Evolutionary conservation across 2,329 filamentous ascomycete species (phyloP).

Genomic region (Botrytis hyacinthi): DNA sequence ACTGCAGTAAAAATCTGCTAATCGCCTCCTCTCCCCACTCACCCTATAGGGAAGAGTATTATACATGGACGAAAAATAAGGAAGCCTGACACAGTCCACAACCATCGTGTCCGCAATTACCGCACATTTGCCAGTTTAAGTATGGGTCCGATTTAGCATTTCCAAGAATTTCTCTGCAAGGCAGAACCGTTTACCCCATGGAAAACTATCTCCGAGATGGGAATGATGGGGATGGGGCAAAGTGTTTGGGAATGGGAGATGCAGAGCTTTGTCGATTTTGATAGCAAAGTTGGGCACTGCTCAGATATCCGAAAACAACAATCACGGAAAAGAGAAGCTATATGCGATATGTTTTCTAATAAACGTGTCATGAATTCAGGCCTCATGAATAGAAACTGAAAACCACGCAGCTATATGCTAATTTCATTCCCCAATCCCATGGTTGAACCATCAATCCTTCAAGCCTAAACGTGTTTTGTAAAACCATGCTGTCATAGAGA

Average conservation of each 20-base stretch:
- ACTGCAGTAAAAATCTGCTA: background rate
- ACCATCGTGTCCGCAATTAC: conserved; percentile 17
- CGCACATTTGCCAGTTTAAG: conserved; percentile 10
- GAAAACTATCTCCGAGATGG: background rate
- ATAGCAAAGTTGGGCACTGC: background rate
- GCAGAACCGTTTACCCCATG: background rate
- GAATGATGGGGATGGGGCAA: background rate
- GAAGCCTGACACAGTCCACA: conserved; percentile 15
- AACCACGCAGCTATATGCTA: background rate
- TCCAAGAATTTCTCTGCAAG: background rate
- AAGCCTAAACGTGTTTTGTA: background rate
- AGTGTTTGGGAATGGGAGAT: background rate
- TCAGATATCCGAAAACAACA: background rate
- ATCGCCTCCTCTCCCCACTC: background rate
- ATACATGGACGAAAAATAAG: background rate
- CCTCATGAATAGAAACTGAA: too few relatives aligned
- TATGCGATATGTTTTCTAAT: background rate
- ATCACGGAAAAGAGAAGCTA: background rate
- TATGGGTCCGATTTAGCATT: background rate
- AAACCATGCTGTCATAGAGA: background rate
- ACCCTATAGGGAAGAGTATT: background rate
- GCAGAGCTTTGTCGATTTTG: background rate
- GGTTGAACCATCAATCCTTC: background rate
- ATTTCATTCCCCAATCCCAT: background rate
- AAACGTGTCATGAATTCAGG: too few relatives aligned